Conservation (phyloP, 495 filamentous ascomycete genomes). For the Trichocladium antarcticum region DNA sequence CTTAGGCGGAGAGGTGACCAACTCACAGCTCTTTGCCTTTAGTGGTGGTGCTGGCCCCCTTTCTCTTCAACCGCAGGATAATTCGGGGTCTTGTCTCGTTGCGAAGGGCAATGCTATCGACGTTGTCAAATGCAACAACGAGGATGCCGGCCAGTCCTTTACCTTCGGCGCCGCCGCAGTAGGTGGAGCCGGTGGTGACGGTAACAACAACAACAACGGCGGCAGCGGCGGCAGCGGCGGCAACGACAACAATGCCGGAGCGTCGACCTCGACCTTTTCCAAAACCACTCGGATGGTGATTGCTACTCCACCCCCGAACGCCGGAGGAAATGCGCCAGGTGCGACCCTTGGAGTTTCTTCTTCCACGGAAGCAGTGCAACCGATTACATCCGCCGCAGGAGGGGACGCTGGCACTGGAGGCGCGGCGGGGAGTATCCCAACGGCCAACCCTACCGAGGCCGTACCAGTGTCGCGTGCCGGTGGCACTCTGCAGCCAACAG, state of each 20-base stretch:
- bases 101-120: conserved; percentile 37
- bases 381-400: conserved; percentile 3
- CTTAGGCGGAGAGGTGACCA: conserved; percentile 36
- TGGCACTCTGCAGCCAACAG: conserved; percentile 37
- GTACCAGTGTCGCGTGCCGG: conserved; percentile 43
- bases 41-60: conserved; percentile 32
- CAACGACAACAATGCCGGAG: not conserved
- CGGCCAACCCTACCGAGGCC: conserved; percentile 35
- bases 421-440: conserved; percentile 18
- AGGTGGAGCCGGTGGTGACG: conserved; percentile 2
- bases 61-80: conserved; percentile 34
- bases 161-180: conserved; percentile 28
- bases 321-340: not conserved
- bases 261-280: conserved; percentile 14
- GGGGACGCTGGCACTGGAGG: not conserved
- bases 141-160: conserved; percentile 36
- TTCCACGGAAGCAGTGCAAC: conserved; percentile 1
- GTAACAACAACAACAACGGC: not conserved
- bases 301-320: not conserved
- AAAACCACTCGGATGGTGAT: conserved; percentile 15
- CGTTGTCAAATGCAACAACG: conserved; percentile 32
- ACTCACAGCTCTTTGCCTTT: conserved; percentile 41
- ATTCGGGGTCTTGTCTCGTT: conserved; percentile 34
- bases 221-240: conserved; percentile 3
- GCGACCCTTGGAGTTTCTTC: not conserved